Evolutionary conservation across 164 flowering plant genomes (phyloP).

Genomic region (Chimonanthus salicifolius): DNA sequence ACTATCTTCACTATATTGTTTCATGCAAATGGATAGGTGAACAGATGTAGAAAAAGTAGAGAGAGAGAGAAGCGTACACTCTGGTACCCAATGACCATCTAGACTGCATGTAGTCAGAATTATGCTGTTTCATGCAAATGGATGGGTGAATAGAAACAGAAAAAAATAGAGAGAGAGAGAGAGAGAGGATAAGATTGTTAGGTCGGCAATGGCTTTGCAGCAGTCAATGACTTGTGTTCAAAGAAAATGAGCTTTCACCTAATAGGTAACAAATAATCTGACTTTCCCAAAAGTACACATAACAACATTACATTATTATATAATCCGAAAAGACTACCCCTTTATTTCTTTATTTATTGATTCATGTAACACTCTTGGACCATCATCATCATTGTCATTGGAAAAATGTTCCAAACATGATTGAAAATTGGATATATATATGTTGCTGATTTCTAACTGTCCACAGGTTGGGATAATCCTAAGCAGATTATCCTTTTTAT

Average conservation of each 20-base stretch:
- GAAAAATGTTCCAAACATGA: not conserved
- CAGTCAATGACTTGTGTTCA: slow-evolving; percentile 32
- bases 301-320: not conserved
- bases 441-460: not conserved
- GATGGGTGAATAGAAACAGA: not conserved
- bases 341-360: not conserved
- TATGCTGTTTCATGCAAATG: not conserved
- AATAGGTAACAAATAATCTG: slow-evolving; percentile 22
- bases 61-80: too few species aligned
- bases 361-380: not conserved
- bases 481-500: slow-evolving; percentile 2
- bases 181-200: not conserved
- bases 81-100: too few species aligned
- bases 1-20: too few species aligned
- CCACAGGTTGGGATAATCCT: not conserved
- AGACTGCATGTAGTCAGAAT: too few species aligned
- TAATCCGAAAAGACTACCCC: not conserved
- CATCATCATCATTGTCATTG: not conserved
- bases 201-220: slow-evolving; percentile 11
- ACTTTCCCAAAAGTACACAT: slow-evolving; percentile 17
- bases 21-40: too few species aligned
- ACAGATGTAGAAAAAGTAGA: too few species aligned
- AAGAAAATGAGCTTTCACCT: slow-evolving; percentile 20
- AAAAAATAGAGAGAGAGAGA: not conserved
- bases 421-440: not conserved